These are phyloP conservation scores for Arthrobotrys conoides DNA, from an alignment of 2,329 filamentous ascomycete species.

Conservation along the genomic window DNA sequence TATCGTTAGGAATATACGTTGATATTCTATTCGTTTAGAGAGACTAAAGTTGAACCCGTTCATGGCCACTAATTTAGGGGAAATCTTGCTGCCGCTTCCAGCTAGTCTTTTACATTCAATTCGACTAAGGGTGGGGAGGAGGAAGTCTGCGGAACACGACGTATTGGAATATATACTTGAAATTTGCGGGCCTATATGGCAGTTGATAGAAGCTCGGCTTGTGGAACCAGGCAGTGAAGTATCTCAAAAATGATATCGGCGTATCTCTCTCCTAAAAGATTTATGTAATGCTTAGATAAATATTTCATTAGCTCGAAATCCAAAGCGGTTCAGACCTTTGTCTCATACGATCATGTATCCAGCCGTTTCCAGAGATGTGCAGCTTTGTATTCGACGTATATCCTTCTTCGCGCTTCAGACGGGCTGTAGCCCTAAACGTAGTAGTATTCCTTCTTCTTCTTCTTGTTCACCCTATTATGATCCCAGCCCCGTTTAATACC, in stretches of 20 bases:
- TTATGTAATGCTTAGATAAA: slow-evolving; percentile 6
- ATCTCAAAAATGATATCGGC: too few species aligned
- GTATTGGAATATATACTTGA: neutral
- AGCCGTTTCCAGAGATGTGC: neutral
- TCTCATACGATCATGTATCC: neutral
- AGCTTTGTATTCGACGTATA: neutral
- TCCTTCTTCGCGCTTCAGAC: neutral
- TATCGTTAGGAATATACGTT: neutral
- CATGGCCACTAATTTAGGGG: neutral
- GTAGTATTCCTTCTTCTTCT: neutral
- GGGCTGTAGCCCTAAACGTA: neutral
- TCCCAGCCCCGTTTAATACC: neutral
- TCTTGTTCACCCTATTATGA: neutral
- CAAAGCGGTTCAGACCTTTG: neutral
- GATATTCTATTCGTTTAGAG: neutral
- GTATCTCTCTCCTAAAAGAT: neutral
- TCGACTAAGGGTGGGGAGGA: neutral
- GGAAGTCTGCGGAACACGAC: neutral
- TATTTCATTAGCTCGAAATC: neutral
- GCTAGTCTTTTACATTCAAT: neutral
- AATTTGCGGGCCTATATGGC: neutral
- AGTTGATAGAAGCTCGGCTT: too few species aligned
- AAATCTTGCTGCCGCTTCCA: neutral
- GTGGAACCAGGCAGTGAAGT: too few species aligned
- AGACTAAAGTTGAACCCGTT: neutral